Evolutionary conservation across 176 grass and related monocot genomes (phyloP), one percentile per base, ranked within the genome.

Genomic region (Aechmea fasciata): DNA sequence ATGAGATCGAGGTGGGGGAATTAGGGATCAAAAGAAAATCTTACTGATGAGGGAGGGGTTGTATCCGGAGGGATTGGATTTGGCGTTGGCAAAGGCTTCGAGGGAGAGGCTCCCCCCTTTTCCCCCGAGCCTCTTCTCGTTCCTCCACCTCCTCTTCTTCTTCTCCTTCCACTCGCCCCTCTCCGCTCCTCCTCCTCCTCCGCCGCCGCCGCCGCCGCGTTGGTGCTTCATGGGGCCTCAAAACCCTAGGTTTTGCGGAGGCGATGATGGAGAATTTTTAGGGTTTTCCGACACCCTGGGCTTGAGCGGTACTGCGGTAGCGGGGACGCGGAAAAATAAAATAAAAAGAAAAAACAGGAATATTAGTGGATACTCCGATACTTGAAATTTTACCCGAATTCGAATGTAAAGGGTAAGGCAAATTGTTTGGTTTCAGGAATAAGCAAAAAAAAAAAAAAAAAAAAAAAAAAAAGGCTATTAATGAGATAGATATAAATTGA

Each of bases 21-120:
- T 55, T n/a, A 33, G 29, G 7, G 10, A 10, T 22, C 18, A 18
- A 6, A 25, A 52, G 51, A 10, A 9, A 12, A 7, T 61, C 88
- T 79, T 80, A 99, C 89, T 88, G 65, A 93, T 92, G 20, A 90
- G 48, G 2, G 89, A 72, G 0, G 94, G 94, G 71, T 90, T 99
- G 79, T 90, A 93, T 20, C 89, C 89, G 11, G 77, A 83, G 49
- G 13, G 78, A 68, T 76, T 64, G 62, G 89, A 90, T 76, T 99
- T 99, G 61, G 86, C 82, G 64, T 83, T 88, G 64, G 89, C 71
- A 52, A 99, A 99, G 48, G 89, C 89, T 29, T 85, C 84, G 12
- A 99, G 87, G 59, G 89, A 93, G 63, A 99, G 89, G 7, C 77
- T 86, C n/a, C 84, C 87, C 48, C 81, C 84, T 57, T 83, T 80